Conservation (phyloP, 768 basidiomycete genomes). For the Naganishia friedmannii region DNA sequence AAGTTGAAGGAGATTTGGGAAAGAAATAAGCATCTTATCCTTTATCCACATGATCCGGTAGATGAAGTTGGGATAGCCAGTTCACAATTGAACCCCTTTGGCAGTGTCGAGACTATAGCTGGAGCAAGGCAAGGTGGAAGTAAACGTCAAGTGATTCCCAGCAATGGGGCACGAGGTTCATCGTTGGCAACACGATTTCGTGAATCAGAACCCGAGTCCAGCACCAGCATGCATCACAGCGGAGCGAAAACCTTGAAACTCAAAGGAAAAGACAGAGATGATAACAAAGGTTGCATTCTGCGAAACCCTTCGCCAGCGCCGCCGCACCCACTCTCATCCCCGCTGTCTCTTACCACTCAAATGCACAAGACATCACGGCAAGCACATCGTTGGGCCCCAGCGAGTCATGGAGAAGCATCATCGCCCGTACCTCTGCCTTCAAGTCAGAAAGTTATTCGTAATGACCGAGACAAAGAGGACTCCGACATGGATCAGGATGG, state of each 20-base stretch:
- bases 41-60: neutral
- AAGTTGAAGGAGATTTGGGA: neutral
- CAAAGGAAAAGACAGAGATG: neutral
- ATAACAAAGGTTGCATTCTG: neutral
- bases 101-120: too few species aligned
- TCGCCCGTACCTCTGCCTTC: neutral
- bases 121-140: too few species aligned
- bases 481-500: neutral
- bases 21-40: neutral
- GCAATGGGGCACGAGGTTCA: too few species aligned
- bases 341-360: neutral
- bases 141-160: too few species aligned
- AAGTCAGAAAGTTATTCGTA: neutral
- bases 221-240: too few species aligned
- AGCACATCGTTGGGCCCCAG: neutral
- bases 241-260: neutral
- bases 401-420: neutral
- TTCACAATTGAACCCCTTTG: neutral
- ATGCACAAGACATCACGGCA: neutral
- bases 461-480: conserved; percentile 1
- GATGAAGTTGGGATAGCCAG: neutral
- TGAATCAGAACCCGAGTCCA: too few species aligned
- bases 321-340: neutral
- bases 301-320: neutral
- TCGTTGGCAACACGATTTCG: too few species aligned